Base-by-base conservation (phyloP, 495 filamentous ascomycete genomes). In the Podospora pseudoanserina region DNA sequence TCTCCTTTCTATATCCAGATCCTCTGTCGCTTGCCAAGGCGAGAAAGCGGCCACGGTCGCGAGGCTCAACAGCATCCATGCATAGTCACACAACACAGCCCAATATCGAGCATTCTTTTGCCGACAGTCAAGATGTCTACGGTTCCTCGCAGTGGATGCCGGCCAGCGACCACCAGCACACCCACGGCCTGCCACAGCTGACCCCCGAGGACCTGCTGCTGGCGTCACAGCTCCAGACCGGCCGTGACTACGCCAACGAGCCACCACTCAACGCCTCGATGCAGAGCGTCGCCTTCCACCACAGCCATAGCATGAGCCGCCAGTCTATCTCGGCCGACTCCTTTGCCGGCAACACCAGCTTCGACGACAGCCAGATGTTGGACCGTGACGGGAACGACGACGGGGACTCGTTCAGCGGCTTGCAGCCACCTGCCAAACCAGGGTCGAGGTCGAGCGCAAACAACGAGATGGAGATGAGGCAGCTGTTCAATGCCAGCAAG, bases 401-500 rank as follows among this genome's bases (percentile, higher is more conserved):
- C 44, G 86, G 81, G 0, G 90, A 92, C 68, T 81, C 82, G n/a
- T 81, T 86, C 30, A 85, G 86, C 13, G 80, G 80, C 23, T 65
- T 79, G 23, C 89, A 86, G 70, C 75, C 69, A 23, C 71, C 72
- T 18, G 64, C 76, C 5, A 93, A 90, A 79, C 87, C 89, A 65
- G 84, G 85, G 1, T 88, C 90, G 4, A 73, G 80, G 53, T 87
- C 90, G 0, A 94, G 87, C 27, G 87, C 92, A 3, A 93, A 92
- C 34, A 97, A 96, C 77, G 95, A 99, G 72, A 86, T 91, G 59
- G 95, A 99, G 75, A 86, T 99, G 80, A 88, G 94, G 65, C 92
- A 93, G 73, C 80, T 99, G 32, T 89, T 96, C 63, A 80, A 85
- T 1, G 83, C 87, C 67, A 96, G 95, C 73, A 87, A 90, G 70